Base-by-base conservation (phyloP, 202 grass and related monocot species). In the Carex arenaria region DNA sequence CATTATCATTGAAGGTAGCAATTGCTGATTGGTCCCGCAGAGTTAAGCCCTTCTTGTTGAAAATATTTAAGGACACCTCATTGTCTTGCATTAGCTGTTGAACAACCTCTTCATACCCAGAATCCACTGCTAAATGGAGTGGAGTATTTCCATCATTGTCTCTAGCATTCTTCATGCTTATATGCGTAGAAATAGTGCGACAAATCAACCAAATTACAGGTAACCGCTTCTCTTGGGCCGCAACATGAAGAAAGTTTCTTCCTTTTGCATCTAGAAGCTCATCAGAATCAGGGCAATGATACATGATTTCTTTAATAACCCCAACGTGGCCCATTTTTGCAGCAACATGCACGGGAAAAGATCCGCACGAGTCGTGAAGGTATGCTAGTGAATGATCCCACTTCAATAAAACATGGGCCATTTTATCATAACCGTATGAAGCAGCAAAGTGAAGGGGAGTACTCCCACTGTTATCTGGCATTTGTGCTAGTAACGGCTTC, bases 61-160 rank as follows among this genome's bases (percentile, higher is more conserved):
- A 72, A 18, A 87, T 53, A 55, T 38, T 34, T 1, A 49, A 7
- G 28, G 62, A 38, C 18, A 90, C 81, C 22, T 9, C 64, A 1
- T 56, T 63, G 82, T 90, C 36, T 30, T 12, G 17, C 56, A 87
- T 56, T 40, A 90, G 72, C 22, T 56, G 5, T 6, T 4, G 11
- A 19, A 73, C 23, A 28, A 84, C 81, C 5, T 3, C 4, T 23
- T 59, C 12, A 26, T 45, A 2, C 14, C 38, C 66, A 13, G 53
- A 38, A 13, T 40, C 59, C 6, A 81, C 66, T 38, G 85, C 81
- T 3, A 86, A 69, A 69, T 90, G 88, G 19, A 90, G 59, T 3
- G 85, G 81, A 3, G 88, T 90, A 65, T 90, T 90, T 53, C 88
- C 88, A 64, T 81, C 55, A 62, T 8, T 1, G 51, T 90, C 85